A percentile compares a stretch with the other conserved stretches of the same genome.
phyloP scores from a whole-genome alignment of 371 early-diverging fungal species.

The Funneliformis caledonium region DNA sequence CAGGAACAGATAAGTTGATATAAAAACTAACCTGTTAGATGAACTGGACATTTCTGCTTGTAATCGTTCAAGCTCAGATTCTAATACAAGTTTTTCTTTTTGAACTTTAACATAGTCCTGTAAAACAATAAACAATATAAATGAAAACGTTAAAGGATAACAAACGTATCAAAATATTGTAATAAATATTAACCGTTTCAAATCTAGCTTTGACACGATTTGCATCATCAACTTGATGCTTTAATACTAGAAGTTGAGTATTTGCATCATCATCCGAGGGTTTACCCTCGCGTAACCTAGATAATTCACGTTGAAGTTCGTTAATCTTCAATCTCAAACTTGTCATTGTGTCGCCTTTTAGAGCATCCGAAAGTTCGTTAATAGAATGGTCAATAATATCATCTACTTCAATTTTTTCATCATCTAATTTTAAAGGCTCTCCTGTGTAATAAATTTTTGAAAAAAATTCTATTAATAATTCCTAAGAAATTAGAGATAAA shows the following conservation, averaged over 20 bases:
- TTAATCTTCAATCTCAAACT: conserved; percentile 65
- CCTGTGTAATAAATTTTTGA: conserved; percentile 16
- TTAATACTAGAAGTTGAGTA: conserved; percentile 59
- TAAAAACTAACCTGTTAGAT: conserved; percentile 33
- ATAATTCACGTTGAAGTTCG: conserved; percentile 79
- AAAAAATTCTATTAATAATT: not conserved
- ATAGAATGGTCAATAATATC: conserved; percentile 41
- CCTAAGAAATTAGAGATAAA: not conserved
- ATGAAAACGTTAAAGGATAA: not conserved
- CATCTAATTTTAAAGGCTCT: conserved; percentile 44
- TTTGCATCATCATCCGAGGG: conserved; percentile 54
- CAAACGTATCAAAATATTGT: not conserved
- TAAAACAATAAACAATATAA: not conserved
- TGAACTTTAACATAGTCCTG: conserved; percentile 71
- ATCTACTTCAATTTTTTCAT: conserved; percentile 46
- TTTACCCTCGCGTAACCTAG: conserved; percentile 61
- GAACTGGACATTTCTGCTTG: conserved; percentile 41
- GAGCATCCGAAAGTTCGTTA: conserved; percentile 42
- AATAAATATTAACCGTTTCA: conserved; percentile 55
- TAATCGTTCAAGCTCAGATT: conserved; percentile 74
- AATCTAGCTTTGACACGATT: conserved; percentile 71
- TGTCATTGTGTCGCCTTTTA: conserved; percentile 43
- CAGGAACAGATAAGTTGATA: too few relatives aligned
- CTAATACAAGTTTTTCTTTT: conserved; percentile 70
- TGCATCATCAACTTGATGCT: conserved; percentile 75